Base-by-base conservation (phyloP, 2,329 filamentous ascomycete genomes). In the Magnaporthiopsis rhizophila region DNA sequence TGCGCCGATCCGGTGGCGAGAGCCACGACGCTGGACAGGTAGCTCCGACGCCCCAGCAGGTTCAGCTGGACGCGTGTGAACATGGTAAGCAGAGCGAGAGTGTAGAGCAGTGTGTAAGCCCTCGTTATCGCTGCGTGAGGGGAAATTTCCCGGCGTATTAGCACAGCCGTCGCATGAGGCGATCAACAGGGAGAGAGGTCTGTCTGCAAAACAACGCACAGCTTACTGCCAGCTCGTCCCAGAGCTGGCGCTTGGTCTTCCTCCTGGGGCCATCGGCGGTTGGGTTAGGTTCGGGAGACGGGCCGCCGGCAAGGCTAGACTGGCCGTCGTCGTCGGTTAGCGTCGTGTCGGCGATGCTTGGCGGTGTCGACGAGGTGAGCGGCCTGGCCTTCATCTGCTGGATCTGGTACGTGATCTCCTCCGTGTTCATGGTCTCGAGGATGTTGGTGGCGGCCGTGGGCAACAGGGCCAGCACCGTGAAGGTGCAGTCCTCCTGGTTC, bases 401-500 rank as follows among this genome's bases (percentile, higher is more conserved):
- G 68, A 99, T 86, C 78, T 98, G 93, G 69, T 93, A 89, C 5
- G 94, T 94, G 71, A 97, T 91, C 71, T 90, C 87, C 75, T 99
- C 95, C 58, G 96, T 96, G 63, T 96, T 91, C 70, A 98, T 86
- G 38, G 89, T 88, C 69, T 91, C 88, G 71, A 97, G 81, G 71
- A 99, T 89, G 74, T 96, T 94, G 69, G 95, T 87, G 30, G 93
- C 93, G 8, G 92, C 91, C 45, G 94, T 96, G 5, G 95, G 95
- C 12, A 99, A 84, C 64, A 99, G 86, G 36, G 94, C 95, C n/a
- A 98, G 87, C 59, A 98, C 92, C 53, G 95, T 99, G 75, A 96
- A 97, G 61, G 94, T 97, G 78, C 95, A 99, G 77, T 99, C 95
- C 74, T 97, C 94, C 75, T 99, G 95, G 76, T 99, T 99, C 78